Percentiles rank a stretch among this genome's conserved stretches.
Conservation (phyloP, 2,329 filamentous ascomycete species). For the Colletotrichum sp. region DNA sequence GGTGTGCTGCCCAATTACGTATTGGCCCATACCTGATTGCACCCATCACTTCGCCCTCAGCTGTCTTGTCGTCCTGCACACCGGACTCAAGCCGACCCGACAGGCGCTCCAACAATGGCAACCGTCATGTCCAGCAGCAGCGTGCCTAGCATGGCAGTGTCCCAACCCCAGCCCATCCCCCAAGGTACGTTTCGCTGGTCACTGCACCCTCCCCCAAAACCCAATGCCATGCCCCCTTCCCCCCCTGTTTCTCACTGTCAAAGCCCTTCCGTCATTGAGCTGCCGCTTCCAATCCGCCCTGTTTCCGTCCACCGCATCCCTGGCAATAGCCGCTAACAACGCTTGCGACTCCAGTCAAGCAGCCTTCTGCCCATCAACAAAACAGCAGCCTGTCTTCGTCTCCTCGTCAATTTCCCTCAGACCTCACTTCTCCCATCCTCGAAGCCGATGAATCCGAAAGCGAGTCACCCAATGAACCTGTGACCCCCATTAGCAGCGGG, state of each 20-base stretch:
- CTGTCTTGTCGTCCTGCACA: neutral
- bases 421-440: constrained; percentile 57
- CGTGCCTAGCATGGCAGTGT: neutral
- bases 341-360: constrained; percentile 11
- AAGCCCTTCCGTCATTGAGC: constrained; percentile 14
- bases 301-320: constrained; percentile 18
- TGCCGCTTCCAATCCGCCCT: constrained; percentile 9
- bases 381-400: constrained; percentile 39
- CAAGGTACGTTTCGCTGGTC: constrained; percentile 8
- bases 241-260: neutral
- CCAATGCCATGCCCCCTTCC: neutral
- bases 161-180: constrained; percentile 2
- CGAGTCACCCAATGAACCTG: constrained; percentile 64
- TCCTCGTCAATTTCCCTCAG: constrained; percentile 53
- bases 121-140: constrained; percentile 2
- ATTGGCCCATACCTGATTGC: constrained; percentile 5
- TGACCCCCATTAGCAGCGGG: constrained; percentile 64
- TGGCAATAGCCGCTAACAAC: constrained; percentile 11
- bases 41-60: neutral
- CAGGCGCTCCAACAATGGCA: neutral
- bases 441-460: constrained; percentile 66
- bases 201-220: neutral
- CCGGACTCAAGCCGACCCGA: constrained; percentile 3
- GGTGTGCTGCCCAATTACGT: constrained; percentile 20
- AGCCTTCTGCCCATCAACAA: constrained; percentile 13